Evolutionary conservation across 164 flowering plant genomes (phyloP), one percentile per base, ranked within the genome.

Genomic region (Sedum album): DNA sequence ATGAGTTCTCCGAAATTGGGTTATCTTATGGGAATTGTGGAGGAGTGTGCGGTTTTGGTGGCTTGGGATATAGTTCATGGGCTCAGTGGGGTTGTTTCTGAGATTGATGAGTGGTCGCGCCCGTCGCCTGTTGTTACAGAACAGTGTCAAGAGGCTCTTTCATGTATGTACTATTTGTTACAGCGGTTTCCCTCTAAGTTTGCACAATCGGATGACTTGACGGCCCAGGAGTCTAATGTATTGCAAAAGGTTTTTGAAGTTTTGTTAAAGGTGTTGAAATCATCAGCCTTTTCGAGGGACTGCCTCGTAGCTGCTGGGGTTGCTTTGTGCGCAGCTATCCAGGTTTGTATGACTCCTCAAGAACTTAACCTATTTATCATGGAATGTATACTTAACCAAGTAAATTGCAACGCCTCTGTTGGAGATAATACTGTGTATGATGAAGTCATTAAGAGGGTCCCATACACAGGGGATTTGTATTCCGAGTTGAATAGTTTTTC

Each of bases 241-340:
- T 35, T 85, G 76, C 91, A 76, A 75, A 75, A 69, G 80, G 72
- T 80, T 62, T 33, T 92, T 44, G 62, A 55, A 21, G 81, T 78
- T 1, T 72, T 92, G 66, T 48, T 92, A 49, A 75, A 80, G 65
- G 74, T 92, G 0, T 76, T 95, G 76, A 87, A 84, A 18, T 88
- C 96, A 0, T 21, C 71, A 11, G 85, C 88, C 1, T 95, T 95
- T 78, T 82, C 99, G 1, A 80, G 99, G 80, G 99, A 95, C 80
- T 86, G 94, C 73, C 80, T 79, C 71, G 97, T 95, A 70, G 97
- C 97, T 26, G 97, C 97, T 7, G 99, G 99, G 5, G 99, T 90
- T 72, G 79, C 85, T 70, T 82, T 95, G 25, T 92, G 86, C 77
- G 94, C 97, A 0, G 96, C 97, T 67, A 76, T 95, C 21, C 99